Base-by-base conservation (phyloP, 2,329 filamentous ascomycete genomes). In the Apiospora aurea region DNA sequence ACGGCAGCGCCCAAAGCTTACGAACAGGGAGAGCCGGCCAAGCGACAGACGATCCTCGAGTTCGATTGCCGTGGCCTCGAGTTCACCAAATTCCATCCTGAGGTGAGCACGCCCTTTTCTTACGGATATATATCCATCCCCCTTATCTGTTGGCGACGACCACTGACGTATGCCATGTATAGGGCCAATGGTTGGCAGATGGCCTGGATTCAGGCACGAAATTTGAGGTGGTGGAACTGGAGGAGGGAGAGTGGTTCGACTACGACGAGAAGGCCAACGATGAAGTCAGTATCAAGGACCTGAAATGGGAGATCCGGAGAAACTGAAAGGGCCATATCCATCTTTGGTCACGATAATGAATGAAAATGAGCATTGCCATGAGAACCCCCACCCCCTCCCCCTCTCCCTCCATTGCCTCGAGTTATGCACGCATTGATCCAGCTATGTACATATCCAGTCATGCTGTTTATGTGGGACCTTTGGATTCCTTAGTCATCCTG, bases 221-320 rank as follows among this genome's bases (percentile, higher is more conserved):
- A 78, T 99, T 99, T 79, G 87, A 90, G 0, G 90, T 84, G 6
- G 93, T 98, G 70, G 95, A 98, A 14, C 83, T 99, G 71, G 86
- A 86, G 0, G 96, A 99, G 41, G 96, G 94, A 38, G 96, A 99
- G 78, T 99, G 96, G 96, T 99, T 93, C 82, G 96, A 98, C 77
- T 99, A 98, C 78, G 95, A 98, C 77, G 95, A 98, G 83, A 98
- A 98, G 85, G 89, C 94, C 0, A 88, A 92, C 0, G 94, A 97
- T 69, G 95, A 98, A 82, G 95, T 98, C 67, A 96, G 94, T 82
- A 95, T 98, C 81, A 96, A 94, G 80, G 94, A 96, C 43, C 82
- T 97, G 71, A 93, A 90, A 74, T 99, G 95, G 94, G 92, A 95
- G 76, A 93, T 99, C 76, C 88, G 70, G 53, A 73, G 71, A 46